A percentile compares a stretch with the other conserved stretches of the same genome.
Evolutionary conservation across 208 protist genomes (phyloP).

Genomic region (Trypanosomatidae sp.): DNA sequence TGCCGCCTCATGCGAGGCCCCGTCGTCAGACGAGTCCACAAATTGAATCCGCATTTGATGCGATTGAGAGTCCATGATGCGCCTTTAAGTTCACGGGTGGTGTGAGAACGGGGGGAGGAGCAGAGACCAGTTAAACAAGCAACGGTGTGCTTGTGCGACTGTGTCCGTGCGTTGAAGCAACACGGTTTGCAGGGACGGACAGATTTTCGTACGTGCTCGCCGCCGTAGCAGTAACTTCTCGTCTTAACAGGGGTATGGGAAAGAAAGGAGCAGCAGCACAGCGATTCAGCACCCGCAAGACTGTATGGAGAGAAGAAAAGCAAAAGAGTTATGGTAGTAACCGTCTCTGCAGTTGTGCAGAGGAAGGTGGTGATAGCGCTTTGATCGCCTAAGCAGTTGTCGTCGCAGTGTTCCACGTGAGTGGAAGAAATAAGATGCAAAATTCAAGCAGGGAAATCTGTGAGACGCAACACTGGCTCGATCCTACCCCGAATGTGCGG

Average conservation of each 20-base stretch:
- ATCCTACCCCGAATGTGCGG: not conserved
- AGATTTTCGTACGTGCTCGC: not conserved
- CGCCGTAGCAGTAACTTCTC: not conserved
- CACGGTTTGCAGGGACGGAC: not conserved
- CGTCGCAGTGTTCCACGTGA: not conserved
- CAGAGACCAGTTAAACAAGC: not conserved
- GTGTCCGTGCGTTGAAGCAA: not conserved
- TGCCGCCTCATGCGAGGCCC: constrained; percentile 41
- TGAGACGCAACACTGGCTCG: not conserved
- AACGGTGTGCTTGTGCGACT: not conserved
- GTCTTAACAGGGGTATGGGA: not conserved
- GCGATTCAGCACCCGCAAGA: not conserved
- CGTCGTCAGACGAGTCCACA: constrained; percentile 75
- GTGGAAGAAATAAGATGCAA: not conserved
- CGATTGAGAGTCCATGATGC: constrained; percentile 10
- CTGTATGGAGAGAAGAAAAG: not conserved
- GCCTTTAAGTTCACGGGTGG: not conserved
- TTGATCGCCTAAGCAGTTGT: not conserved
- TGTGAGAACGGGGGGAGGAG: not conserved
- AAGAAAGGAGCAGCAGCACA: constrained; percentile 5
- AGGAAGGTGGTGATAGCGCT: not conserved
- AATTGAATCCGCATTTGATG: constrained; percentile 50
- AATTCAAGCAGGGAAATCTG: not conserved
- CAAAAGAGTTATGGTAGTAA: no score
- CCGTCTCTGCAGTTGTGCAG: not conserved